These are phyloP conservation scores for Phytophthora meadii DNA, from an alignment of 352 stramenopile genomes.

Conservation along the genomic window DNA sequence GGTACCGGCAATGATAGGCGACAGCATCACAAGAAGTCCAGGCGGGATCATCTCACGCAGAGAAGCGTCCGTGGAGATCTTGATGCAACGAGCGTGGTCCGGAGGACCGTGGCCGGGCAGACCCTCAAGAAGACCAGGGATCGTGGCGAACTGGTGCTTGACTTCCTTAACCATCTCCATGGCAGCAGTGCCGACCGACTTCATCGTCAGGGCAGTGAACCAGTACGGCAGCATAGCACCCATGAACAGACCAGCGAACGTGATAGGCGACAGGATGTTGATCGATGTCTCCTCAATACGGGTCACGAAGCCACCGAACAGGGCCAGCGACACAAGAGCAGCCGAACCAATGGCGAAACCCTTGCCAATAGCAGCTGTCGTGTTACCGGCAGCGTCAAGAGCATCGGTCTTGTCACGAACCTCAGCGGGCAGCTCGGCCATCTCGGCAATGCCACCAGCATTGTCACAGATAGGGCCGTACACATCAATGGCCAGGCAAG, in stretches of 20 bases:
- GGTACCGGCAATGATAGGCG: constrained; percentile 97
- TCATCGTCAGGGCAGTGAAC: constrained; percentile 99
- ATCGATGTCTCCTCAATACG: constrained; percentile 95
- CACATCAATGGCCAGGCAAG: constrained; percentile 99
- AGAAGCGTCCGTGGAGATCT: constrained; percentile 99
- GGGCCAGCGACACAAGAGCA: constrained; percentile 97
- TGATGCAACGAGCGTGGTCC: constrained; percentile 95
- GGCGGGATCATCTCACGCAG: constrained; percentile 99
- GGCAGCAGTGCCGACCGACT: constrained; percentile 97
- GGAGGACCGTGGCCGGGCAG: constrained; percentile 85
- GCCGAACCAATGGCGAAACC: constrained; percentile 99
- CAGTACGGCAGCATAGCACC: constrained; percentile 99
- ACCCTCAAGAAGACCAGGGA: constrained; percentile 97
- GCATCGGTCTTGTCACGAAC: constrained; percentile 99
- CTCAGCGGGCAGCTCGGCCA: constrained; percentile 96
- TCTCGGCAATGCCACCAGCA: constrained; percentile 99
- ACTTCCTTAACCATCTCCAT: constrained; percentile 99
- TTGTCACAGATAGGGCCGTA: constrained; percentile 99
- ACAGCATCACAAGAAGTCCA: constrained; percentile 98
- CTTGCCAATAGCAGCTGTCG: constrained; percentile 99
- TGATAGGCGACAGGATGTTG: constrained; percentile 98
- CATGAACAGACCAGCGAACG: constrained; percentile 99
- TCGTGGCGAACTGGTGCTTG: constrained; percentile 98
- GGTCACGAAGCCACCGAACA: constrained; percentile 99
- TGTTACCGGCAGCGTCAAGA: constrained; percentile 99